phyloP scores from a whole-genome alignment of 2,329 filamentous ascomycete genomes.

The Talaromyces marneffei region DNA sequence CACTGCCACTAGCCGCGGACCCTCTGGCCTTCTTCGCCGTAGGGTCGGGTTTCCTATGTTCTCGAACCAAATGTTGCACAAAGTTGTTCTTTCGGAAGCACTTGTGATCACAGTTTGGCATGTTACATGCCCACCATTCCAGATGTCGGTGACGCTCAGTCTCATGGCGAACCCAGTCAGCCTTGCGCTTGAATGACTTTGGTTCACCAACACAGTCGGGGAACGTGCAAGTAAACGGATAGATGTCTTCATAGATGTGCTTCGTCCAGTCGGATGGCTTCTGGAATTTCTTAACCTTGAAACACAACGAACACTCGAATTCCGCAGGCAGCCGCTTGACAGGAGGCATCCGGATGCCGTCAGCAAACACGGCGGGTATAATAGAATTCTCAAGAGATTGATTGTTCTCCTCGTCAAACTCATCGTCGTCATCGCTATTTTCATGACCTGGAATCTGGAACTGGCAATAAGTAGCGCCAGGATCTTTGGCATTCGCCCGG shows the following conservation, averaged over 20 bases:
- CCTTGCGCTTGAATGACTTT: conserved; percentile 91
- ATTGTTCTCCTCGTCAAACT: conserved; percentile 52
- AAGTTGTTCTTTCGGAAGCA: conserved; percentile 92
- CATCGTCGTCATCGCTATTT: conserved; percentile 48
- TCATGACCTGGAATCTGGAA: conserved; percentile 53
- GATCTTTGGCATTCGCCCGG: conserved; percentile 47
- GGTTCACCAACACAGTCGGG: conserved; percentile 68
- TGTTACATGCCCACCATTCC: conserved; percentile 84
- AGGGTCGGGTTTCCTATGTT: conserved; percentile 81
- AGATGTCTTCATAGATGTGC: conserved; percentile 88
- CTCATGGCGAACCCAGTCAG: conserved; percentile 92
- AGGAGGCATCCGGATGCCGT: conserved; percentile 75
- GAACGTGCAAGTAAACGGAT: conserved; percentile 91
- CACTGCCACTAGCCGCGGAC: background rate
- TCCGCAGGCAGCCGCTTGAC: conserved; percentile 71
- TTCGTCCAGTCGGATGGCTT: conserved; percentile 97
- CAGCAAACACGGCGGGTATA: conserved; percentile 67
- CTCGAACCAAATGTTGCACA: conserved; percentile 81
- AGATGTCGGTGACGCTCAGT: conserved; percentile 85
- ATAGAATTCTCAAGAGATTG: conserved; percentile 62
- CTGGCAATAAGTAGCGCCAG: conserved; percentile 51
- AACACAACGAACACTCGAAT: conserved; percentile 86
- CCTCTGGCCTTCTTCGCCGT: conserved; percentile 68
- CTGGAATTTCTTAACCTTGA: conserved; percentile 73
- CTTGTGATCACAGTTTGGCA: conserved; percentile 71